These are phyloP conservation scores for Oxyria digyna DNA, from an alignment of 148 eudicot species.

Conservation along the genomic window DNA sequence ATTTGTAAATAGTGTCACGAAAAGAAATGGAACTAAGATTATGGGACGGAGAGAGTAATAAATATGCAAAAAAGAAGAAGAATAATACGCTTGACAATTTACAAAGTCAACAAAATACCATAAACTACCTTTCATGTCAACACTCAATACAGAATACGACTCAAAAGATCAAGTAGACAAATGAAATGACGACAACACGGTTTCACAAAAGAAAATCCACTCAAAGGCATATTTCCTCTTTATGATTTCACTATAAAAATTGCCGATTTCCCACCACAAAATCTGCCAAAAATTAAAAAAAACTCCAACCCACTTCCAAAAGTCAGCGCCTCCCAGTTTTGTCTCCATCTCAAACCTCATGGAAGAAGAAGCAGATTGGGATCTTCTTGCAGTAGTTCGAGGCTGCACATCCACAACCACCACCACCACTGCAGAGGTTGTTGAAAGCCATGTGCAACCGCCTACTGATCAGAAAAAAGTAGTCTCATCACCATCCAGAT, in stretches of 20 bases:
- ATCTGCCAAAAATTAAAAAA: background rate
- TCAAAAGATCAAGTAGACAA: background rate
- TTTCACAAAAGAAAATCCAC: background rate
- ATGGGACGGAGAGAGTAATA: too few relatives aligned
- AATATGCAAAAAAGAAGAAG: too few relatives aligned
- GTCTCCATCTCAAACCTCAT: background rate
- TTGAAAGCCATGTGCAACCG: background rate
- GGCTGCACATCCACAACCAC: background rate
- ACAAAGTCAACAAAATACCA: background rate
- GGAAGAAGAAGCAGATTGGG: background rate
- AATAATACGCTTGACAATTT: background rate
- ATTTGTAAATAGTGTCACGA: too few relatives aligned
- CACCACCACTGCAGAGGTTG: background rate
- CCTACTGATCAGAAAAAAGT: background rate
- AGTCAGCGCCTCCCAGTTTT: constrained; percentile 1
- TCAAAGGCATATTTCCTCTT: background rate
- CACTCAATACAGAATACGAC: background rate
- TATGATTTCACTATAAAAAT: background rate
- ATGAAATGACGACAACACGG: background rate
- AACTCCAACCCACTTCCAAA: background rate
- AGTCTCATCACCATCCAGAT: background rate
- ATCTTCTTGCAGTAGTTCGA: background rate
- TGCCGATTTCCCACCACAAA: background rate
- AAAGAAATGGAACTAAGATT: too few relatives aligned
- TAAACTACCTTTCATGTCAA: background rate